Evolutionary conservation across 495 filamentous ascomycete species (phyloP).

Genomic region (Letharia columbiana): DNA sequence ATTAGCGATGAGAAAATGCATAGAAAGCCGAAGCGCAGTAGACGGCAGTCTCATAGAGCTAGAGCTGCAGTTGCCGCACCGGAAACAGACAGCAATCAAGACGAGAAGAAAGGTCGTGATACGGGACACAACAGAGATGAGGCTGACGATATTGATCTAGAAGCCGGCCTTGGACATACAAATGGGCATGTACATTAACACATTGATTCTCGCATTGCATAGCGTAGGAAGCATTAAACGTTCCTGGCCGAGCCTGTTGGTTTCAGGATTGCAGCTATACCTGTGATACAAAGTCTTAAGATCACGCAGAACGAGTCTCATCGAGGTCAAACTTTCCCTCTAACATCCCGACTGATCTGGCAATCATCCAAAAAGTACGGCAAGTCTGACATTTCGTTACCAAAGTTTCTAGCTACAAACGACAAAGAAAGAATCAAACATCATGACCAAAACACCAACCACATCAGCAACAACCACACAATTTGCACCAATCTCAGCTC

Average conservation of each 20-base stretch:
- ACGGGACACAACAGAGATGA: slow-evolving; percentile 6
- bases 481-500: not conserved
- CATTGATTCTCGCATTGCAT: not conserved
- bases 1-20: slow-evolving; percentile 13
- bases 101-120: not conserved
- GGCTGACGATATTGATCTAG: slow-evolving; percentile 12
- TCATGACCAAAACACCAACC: not conserved
- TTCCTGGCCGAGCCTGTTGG: not conserved
- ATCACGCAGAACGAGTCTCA: not conserved
- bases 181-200: slow-evolving; percentile 1
- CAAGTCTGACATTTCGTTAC: not conserved
- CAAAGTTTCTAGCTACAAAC: not conserved
- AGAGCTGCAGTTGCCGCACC: not conserved
- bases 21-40: slow-evolving; percentile 18
- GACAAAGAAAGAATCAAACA: not conserved
- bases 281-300: not conserved
- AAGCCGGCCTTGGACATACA: slow-evolving; percentile 7
- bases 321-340: not conserved
- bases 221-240: slow-evolving; percentile 1
- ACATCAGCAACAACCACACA: not conserved
- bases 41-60: slow-evolving; percentile 12
- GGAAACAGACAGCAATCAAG: not conserved
- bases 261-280: not conserved
- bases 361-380: not conserved
- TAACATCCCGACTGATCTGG: not conserved